Evolutionary conservation across 2,329 filamentous ascomycete species (phyloP).

Genomic region (Blastomyces silverae): DNA sequence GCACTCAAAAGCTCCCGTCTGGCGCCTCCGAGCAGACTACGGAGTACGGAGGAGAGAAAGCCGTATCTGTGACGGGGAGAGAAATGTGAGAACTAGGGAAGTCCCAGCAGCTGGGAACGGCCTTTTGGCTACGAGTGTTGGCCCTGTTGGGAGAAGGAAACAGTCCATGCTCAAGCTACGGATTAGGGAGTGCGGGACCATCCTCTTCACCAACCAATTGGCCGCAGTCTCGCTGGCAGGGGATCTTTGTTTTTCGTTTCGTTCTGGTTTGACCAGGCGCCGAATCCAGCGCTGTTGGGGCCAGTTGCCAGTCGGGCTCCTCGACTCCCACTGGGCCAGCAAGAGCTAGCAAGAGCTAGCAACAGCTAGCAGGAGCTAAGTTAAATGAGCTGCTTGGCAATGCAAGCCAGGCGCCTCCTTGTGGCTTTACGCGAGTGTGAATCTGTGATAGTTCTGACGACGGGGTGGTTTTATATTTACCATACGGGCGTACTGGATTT

Average conservation of each 20-base stretch:
- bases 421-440: background rate
- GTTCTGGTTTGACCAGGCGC: conserved; percentile 5
- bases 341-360: no score
- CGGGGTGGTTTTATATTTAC: background rate
- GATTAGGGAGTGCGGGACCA: background rate
- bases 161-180: conserved; percentile 2
- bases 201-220: background rate
- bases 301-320: no score
- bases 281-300: background rate
- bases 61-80: background rate
- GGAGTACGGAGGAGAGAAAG: no score
- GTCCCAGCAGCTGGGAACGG: background rate
- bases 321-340: no score
- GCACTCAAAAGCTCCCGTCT: background rate
- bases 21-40: background rate
- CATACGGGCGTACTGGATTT: background rate
- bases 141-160: background rate
- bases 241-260: background rate
- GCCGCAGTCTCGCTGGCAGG: background rate
- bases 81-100: background rate
- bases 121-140: background rate
- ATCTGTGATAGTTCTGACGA: background rate
- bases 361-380: background rate
- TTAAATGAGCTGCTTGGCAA: conserved; percentile 12
- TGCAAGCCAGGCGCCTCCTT: background rate